These are phyloP conservation scores for Nephelium lappaceum DNA, from an alignment of 345 rosid genomes.

Conservation along the genomic window DNA sequence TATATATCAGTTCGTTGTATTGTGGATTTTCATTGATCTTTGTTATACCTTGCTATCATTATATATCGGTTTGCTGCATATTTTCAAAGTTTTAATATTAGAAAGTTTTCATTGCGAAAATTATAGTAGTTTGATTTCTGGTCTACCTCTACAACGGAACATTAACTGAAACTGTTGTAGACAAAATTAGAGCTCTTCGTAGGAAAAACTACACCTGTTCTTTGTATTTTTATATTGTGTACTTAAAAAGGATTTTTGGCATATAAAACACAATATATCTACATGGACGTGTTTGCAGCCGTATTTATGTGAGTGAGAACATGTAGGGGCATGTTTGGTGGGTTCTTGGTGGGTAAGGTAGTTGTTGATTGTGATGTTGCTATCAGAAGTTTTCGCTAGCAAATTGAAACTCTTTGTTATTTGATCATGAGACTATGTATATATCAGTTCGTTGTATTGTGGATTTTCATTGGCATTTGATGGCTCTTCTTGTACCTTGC, in stretches of 20 bases:
- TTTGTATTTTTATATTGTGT: too few species aligned
- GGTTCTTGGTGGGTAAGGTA: too few species aligned
- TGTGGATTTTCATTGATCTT: background rate
- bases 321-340: conserved; percentile 2
- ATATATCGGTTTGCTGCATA: background rate
- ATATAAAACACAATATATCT: background rate
- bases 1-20: background rate
- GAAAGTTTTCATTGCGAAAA: background rate
- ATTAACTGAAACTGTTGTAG: too few species aligned
- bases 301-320: background rate
- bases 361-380: background rate
- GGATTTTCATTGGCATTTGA: background rate
- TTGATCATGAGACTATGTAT: background rate
- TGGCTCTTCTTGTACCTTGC: background rate
- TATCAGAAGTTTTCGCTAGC: background rate
- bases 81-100: background rate
- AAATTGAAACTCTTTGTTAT: background rate
- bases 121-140: background rate
- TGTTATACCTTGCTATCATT: background rate
- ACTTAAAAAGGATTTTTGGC: background rate
- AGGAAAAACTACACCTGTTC: background rate
- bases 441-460: background rate
- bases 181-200: too few species aligned
- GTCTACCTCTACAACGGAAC: background rate
- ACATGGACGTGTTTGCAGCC: background rate